Conservation (phyloP, 768 basidiomycete genomes). For the Suillus plorans region DNA sequence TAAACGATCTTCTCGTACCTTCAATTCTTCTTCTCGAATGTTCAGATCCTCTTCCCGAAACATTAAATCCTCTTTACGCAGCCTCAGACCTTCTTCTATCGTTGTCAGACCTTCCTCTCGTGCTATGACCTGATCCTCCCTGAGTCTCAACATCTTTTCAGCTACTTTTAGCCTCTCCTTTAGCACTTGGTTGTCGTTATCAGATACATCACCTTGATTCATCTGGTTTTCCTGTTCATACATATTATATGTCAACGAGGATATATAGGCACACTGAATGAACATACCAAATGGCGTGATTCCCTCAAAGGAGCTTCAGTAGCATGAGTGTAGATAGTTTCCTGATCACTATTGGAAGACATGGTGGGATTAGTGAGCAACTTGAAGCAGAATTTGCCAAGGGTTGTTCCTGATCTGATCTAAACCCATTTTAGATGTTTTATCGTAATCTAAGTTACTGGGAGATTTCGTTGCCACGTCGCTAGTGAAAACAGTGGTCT, state of each 20-base stretch:
- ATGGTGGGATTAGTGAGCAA: not conserved
- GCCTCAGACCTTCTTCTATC: constrained; percentile 1
- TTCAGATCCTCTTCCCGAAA: constrained; percentile 2
- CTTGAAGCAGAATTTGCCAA: not conserved
- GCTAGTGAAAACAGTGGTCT: not conserved
- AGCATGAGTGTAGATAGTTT: not conserved
- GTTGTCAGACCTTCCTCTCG: constrained; percentile 1
- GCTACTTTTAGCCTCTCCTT: constrained; percentile 2
- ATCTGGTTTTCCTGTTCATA: not conserved
- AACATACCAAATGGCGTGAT: not conserved
- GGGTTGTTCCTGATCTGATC: not conserved
- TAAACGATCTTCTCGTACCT: constrained; percentile 3
- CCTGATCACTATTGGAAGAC: not conserved
- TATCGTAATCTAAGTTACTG: not conserved
- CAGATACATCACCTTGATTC: constrained; percentile 1
- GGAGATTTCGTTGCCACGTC: not conserved
- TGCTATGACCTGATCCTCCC: not conserved
- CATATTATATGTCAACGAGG: not conserved
- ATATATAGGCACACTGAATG: not conserved
- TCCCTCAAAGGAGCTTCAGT: not conserved
- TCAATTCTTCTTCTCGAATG: constrained; percentile 1
- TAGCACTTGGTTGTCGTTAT: not conserved
- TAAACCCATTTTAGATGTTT: not conserved
- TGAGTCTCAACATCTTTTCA: not conserved
- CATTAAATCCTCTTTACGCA: constrained; percentile 3